Percentiles rank a stretch among this genome's conserved stretches.
Evolutionary conservation across 2,329 filamentous ascomycete genomes (phyloP).

Genomic region (Verticillium longisporum): DNA sequence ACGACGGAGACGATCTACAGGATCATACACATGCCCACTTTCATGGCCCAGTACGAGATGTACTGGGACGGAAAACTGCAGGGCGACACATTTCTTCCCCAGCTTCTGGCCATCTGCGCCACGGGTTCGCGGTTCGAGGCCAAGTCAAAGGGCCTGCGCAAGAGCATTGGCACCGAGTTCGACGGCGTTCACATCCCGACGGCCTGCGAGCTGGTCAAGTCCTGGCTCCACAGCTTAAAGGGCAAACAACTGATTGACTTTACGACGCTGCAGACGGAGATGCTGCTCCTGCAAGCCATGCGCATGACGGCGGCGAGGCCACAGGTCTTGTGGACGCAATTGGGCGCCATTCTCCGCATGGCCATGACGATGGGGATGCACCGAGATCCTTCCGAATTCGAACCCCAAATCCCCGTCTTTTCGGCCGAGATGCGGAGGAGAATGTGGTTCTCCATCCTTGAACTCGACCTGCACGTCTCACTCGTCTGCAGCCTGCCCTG

Average conservation of each 20-base stretch:
- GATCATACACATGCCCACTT: slow-evolving; percentile 44
- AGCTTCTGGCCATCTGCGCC: slow-evolving; percentile 44
- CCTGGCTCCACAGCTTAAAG: slow-evolving; percentile 44
- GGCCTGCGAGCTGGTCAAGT: slow-evolving; percentile 45
- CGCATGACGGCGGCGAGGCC: slow-evolving; percentile 41
- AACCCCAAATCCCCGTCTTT: slow-evolving; percentile 40
- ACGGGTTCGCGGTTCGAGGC: slow-evolving; percentile 47
- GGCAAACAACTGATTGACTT: slow-evolving; percentile 48
- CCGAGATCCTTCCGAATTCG: slow-evolving; percentile 48
- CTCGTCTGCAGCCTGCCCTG: slow-evolving; percentile 45
- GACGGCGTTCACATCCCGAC: slow-evolving; percentile 52
- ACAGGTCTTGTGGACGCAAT: slow-evolving; percentile 46
- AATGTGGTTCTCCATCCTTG: slow-evolving; percentile 49
- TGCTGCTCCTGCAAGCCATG: slow-evolving; percentile 45
- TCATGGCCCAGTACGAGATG: slow-evolving; percentile 40
- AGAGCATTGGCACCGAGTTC: slow-evolving; percentile 15
- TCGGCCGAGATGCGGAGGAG: slow-evolving; percentile 46
- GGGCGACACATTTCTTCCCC: slow-evolving; percentile 44
- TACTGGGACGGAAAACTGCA: slow-evolving; percentile 44
- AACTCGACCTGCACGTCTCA: slow-evolving; percentile 49
- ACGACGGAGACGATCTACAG: slow-evolving; percentile 47
- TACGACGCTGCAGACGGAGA: slow-evolving; percentile 44
- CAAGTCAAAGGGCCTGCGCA: slow-evolving; percentile 36
- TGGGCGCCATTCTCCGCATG: slow-evolving; percentile 49
- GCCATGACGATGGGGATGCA: slow-evolving; percentile 55